Conservation (phyloP, 441 rosid species). For the Adansonia madagascariensis region DNA sequence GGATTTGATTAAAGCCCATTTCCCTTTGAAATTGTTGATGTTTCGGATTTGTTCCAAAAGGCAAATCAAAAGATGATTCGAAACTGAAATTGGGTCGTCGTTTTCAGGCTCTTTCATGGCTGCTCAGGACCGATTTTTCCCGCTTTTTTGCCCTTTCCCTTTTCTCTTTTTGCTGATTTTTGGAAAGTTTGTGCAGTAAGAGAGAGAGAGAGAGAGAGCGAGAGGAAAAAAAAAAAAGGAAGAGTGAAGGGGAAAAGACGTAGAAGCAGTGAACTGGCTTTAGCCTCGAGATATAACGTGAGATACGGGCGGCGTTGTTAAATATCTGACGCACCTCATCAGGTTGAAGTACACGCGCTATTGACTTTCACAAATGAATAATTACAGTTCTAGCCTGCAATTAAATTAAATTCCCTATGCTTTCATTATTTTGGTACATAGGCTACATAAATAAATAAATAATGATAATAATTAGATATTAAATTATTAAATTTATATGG, state of each 20-base stretch:
- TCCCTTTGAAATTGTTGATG: constrained; percentile 58
- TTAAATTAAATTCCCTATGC: background rate
- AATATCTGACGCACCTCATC: constrained; percentile 24
- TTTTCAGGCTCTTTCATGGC: constrained; percentile 63
- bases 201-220: background rate
- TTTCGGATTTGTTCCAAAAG: constrained; percentile 48
- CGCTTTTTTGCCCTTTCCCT: background rate
- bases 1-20: constrained; percentile 67
- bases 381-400: background rate
- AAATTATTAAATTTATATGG: too few species aligned
- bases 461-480: too few species aligned
- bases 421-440: background rate
- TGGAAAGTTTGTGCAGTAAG: constrained; percentile 25
- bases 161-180: background rate
- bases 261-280: background rate
- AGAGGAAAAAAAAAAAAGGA: too few species aligned
- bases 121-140: constrained; percentile 20
- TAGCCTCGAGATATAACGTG: background rate
- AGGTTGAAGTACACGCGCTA: background rate
- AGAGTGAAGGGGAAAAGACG: too few species aligned
- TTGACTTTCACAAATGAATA: background rate
- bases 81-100: constrained; percentile 47
- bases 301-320: background rate
- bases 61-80: constrained; percentile 39
- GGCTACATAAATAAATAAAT: too few species aligned